Base-by-base conservation (phyloP, 225 moss, liverwort and hornwort species). In the Pleurozium schreberi region DNA sequence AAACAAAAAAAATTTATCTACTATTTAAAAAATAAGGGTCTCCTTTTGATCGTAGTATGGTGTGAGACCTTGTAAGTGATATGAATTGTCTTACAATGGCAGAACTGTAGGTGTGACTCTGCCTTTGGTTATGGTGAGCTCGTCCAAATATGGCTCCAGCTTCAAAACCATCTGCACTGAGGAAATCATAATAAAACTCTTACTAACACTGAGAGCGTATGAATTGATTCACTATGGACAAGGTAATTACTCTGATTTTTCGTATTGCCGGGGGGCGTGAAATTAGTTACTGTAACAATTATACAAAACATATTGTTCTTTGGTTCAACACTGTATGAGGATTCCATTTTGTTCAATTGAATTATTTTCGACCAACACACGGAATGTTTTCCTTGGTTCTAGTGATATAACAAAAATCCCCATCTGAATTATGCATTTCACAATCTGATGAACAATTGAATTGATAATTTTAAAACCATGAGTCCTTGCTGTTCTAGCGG, bases 51-150 rank as follows among this genome's bases (percentile, higher is more conserved):
- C 38, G 17, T 38, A 59, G 36, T 19, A 52, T 9, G 36, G 52
- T 36, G 76, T 58, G n/a, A n/a, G n/a, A n/a, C n/a, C n/a, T n/a
- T 69, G 23, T 21, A 67, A 87, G 58, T 14, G 64, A 38, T 34
- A 64, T 36, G 34, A 42, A 23, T 75, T 47, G 5, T 75, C 82
- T 75, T 81, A 90, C 89, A 75, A 62, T 82, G 89, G 86, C 18
- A 90, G 47, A 57, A 66, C 31, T 90, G 86, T 74, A 57, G 86
- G 86, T 33, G 82, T 81, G 49, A 81, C 58, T 66, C 68, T 90
- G 80, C 96, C 96, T 64, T 91, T 88, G 78, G 95, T 96, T 80
- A 88, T 93, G 14, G 91, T 88, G n/a, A 96, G 94, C 89, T 97
- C 96, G 58, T 93, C 82, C 43, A 93, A 85, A 87, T 97, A 96